These are phyloP conservation scores for Ceratocystis eucalypticola DNA, from an alignment of 2,329 filamentous ascomycete species.

Conservation along the genomic window DNA sequence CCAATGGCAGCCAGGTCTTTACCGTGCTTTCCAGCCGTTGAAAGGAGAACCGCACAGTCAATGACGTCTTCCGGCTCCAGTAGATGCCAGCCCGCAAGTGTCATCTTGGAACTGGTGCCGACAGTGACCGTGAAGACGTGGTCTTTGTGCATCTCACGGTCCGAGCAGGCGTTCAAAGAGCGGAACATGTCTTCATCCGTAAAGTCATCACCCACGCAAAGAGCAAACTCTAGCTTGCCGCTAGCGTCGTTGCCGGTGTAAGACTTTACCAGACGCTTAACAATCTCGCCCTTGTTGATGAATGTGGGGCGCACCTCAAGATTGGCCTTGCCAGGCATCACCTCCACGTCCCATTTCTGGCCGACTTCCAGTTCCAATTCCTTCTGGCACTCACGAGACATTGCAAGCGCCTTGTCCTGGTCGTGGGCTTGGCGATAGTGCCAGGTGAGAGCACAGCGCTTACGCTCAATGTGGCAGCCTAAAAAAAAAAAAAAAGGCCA, in stretches of 20 bases:
- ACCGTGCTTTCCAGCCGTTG: slow-evolving; percentile 32
- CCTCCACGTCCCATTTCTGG: slow-evolving; percentile 78
- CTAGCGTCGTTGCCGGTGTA: slow-evolving; percentile 44
- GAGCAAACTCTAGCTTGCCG: slow-evolving; percentile 61
- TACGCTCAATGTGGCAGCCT: slow-evolving; percentile 87
- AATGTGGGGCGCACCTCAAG: slow-evolving; percentile 92
- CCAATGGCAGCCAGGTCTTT: slow-evolving; percentile 31
- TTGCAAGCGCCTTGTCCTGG: slow-evolving; percentile 67
- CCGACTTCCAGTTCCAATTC: slow-evolving; percentile 65
- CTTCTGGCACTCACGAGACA: slow-evolving; percentile 68
- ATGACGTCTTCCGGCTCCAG: slow-evolving; percentile 82
- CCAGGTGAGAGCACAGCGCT: slow-evolving; percentile 91
- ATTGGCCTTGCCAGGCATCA: slow-evolving; percentile 95
- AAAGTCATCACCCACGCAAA: slow-evolving; percentile 89
- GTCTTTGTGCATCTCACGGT: slow-evolving; percentile 39
- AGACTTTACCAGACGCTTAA: slow-evolving; percentile 62
- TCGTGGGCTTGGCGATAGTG: slow-evolving; percentile 79
- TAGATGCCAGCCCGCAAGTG: slow-evolving; percentile 78
- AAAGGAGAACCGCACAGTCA: slow-evolving; percentile 46
- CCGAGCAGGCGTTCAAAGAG: slow-evolving; percentile 49
- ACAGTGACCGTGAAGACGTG: slow-evolving; percentile 85
- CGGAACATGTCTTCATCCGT: slow-evolving; percentile 98
- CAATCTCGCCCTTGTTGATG: slow-evolving; percentile 96
- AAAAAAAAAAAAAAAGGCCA: background rate
- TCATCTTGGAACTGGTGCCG: slow-evolving; percentile 82